Evolutionary conservation across 495 filamentous ascomycete species (phyloP), one percentile per base, ranked within the genome.

Genomic region (Penicillium cataractarum): DNA sequence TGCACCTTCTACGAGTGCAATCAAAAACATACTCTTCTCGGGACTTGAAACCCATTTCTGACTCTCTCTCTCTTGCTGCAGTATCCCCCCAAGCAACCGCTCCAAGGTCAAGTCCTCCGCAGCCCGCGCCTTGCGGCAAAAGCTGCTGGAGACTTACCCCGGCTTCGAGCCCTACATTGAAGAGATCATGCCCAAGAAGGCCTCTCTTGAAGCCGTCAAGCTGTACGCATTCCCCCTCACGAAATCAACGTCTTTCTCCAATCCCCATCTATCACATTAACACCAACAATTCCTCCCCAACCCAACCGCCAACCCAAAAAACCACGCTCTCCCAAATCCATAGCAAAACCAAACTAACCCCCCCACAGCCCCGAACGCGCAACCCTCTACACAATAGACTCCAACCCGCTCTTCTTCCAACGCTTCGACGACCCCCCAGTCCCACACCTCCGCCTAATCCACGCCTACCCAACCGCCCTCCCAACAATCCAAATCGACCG

Each of bases 21-120:
- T 24, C 10, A 8, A 6, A 54, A 21, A 24, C 0, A 22, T 0
- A 22, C 3, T n/a, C 7, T 24, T 0, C n/a, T n/a, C n/a, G n/a
- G n/a, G n/a, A n/a, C n/a, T n/a, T n/a, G n/a, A n/a, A n/a, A n/a
- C n/a, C n/a, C n/a, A n/a, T n/a, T n/a, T n/a, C n/a, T n/a, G n/a
- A n/a, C n/a, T n/a, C n/a, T n/a, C n/a, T n/a, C n/a, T n/a, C n/a
- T n/a, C n/a, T n/a, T n/a, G n/a, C n/a, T 21, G 46, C 71, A 94
- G 90, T 60, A 87, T 97, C 74, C 82, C 87, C 68, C 77, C 88
- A 9, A 88, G 89, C 57, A 87, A 90, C 57, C 95, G 94, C 76
- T 90, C 92, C 63, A 99, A 98, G 84, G 92, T 99, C 76, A 99
- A 98, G 79, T 97, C 94, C 67, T 97, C 93, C 19, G 92, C 90